These are phyloP conservation scores for Petunia axillaris DNA, from an alignment of 257 asterid species.

Conservation along the genomic window DNA sequence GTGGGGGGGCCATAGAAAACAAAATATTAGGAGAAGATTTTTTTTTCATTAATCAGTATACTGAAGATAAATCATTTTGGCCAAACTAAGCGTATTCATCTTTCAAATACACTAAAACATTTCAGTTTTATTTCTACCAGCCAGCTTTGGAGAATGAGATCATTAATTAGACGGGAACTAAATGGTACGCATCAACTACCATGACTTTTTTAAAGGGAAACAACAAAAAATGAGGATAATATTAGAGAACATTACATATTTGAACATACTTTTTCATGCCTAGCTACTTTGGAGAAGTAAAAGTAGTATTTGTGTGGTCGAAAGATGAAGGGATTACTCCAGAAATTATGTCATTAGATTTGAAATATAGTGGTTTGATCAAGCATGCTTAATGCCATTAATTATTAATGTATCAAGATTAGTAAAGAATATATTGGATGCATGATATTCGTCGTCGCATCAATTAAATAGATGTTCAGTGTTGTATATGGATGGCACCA, in stretches of 20 bases:
- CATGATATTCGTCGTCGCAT: not conserved
- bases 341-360: not conserved
- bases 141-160: not conserved
- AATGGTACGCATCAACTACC: not conserved
- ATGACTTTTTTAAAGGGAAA: not conserved
- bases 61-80: not conserved
- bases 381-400: constrained; percentile 3
- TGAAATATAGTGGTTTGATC: not conserved
- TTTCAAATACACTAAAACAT: not conserved
- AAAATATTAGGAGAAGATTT: too few species aligned
- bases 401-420: not conserved
- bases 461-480: not conserved
- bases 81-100: not conserved
- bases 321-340: not conserved
- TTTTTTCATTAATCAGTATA: not conserved
- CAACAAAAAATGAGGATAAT: not conserved
- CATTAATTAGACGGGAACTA: not conserved
- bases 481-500: not conserved
- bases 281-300: not conserved
- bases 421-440: not conserved
- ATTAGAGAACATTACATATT: not conserved
- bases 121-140: not conserved
- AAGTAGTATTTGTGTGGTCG: not conserved
- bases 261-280: not conserved
- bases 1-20: too few species aligned